A percentile compares a stretch with the other conserved stretches of the same genome.
phyloP scores from a whole-genome alignment of 139 green algal genomes.

The Zygnema circumcarinatum region DNA sequence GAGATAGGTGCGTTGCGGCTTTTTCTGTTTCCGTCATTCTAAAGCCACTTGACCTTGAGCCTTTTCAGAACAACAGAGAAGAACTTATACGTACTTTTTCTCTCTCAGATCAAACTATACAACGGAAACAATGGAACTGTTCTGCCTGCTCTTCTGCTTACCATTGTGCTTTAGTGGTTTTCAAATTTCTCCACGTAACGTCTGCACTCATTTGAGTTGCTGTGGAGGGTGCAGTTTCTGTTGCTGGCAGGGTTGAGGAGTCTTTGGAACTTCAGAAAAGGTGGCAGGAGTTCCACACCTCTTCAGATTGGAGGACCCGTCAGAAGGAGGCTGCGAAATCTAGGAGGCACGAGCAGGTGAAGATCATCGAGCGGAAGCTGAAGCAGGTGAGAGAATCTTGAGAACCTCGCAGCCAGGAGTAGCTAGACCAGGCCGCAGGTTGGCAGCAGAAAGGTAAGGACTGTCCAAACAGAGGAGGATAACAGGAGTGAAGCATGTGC shows the following conservation, averaged over 20 bases:
- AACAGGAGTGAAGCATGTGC: too few species aligned
- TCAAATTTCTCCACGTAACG: not conserved
- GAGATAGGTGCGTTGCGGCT: too few species aligned
- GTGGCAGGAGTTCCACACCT: slow-evolving; percentile 3
- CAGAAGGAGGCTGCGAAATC: not conserved
- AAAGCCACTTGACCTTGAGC: too few species aligned
- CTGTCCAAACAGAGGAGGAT: not conserved
- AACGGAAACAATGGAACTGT: too few species aligned
- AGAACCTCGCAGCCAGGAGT: not conserved
- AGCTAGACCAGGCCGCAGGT: not conserved
- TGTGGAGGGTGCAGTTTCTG: not conserved
- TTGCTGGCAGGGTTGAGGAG: slow-evolving; percentile 18
- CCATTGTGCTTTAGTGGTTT: too few species aligned
- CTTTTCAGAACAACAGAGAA: too few species aligned
- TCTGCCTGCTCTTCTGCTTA: too few species aligned
- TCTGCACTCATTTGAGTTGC: not conserved
- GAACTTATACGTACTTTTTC: too few species aligned
- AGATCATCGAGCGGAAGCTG: slow-evolving; percentile 26
- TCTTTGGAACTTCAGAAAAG: not conserved
- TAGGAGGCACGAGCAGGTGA: not conserved
- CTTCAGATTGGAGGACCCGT: not conserved
- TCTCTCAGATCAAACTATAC: too few species aligned
- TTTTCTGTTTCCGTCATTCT: too few species aligned
- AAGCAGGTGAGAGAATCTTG: slow-evolving; percentile 3
- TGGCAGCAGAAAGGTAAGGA: not conserved